Conservation (phyloP, 2,329 filamentous ascomycete species). For the Scorias spongiosa region DNA sequence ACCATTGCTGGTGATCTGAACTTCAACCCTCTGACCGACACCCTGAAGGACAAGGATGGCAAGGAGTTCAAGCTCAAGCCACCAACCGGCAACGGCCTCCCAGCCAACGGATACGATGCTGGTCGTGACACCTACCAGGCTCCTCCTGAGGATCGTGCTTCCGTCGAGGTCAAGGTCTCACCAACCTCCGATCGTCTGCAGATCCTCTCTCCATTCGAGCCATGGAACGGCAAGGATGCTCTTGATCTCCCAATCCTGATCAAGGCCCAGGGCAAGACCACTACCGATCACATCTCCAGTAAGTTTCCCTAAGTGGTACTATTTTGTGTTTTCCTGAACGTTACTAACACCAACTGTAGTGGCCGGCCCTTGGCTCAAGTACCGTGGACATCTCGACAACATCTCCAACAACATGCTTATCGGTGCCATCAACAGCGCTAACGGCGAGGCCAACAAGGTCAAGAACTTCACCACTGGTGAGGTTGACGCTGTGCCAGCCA, state of each 20-base stretch:
- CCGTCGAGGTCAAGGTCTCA: constrained; percentile 66
- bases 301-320: constrained; percentile 6
- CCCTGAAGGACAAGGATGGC: constrained; percentile 84
- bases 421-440: constrained; percentile 88
- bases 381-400: constrained; percentile 97
- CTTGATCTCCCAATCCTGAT: constrained; percentile 77
- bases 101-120: constrained; percentile 69
- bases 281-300: constrained; percentile 87
- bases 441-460: constrained; percentile 95
- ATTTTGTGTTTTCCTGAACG: constrained; percentile 1
- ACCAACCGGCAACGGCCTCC: constrained; percentile 70
- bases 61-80: constrained; percentile 83
- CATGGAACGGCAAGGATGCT: constrained; percentile 90
- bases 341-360: constrained; percentile 25
- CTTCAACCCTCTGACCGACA: constrained; percentile 93
- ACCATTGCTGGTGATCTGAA: constrained; percentile 68
- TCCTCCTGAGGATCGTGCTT: constrained; percentile 62
- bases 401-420: constrained; percentile 99
- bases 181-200: constrained; percentile 90
- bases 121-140: constrained; percentile 93
- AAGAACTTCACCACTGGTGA: constrained; percentile 77
- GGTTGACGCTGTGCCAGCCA: constrained; percentile 77
- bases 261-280: constrained; percentile 93
- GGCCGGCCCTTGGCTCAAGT: constrained; percentile 95
- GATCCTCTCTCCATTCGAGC: constrained; percentile 66